phyloP scores from a whole-genome alignment of 2,329 filamentous ascomycete species.

The Penicillium freii region DNA sequence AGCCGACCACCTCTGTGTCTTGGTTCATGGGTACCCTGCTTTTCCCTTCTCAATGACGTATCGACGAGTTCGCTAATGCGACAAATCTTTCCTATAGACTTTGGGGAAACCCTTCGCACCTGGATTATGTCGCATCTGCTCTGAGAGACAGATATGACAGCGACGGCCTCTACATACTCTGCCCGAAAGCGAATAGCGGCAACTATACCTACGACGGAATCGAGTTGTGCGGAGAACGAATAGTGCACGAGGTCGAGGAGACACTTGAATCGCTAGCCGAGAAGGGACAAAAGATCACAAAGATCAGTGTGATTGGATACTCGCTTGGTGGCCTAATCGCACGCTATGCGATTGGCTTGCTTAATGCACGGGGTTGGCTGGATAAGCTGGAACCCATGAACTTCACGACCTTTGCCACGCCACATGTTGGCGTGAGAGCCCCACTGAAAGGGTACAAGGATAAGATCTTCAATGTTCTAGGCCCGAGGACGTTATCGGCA shows the following conservation, averaged over 20 bases:
- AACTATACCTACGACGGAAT: conserved; percentile 65
- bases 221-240: conserved; percentile 66
- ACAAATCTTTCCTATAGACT: conserved; percentile 41
- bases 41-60: conserved; percentile 10
- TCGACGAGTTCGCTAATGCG: conserved; percentile 7
- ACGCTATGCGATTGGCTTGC: conserved; percentile 79
- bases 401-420: conserved; percentile 89
- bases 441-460: conserved; percentile 66
- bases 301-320: conserved; percentile 85
- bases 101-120: conserved; percentile 61
- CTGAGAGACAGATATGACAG: conserved; percentile 51
- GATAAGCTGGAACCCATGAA: conserved; percentile 82
- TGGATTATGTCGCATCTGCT: conserved; percentile 54
- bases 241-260: conserved; percentile 63
- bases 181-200: conserved; percentile 56
- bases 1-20: conserved; percentile 58
- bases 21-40: conserved; percentile 57
- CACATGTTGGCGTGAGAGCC: conserved; percentile 72
- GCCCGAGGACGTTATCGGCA: conserved; percentile 73
- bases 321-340: conserved; percentile 84
- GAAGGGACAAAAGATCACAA: conserved; percentile 69
- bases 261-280: conserved; percentile 54
- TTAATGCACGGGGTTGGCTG: conserved; percentile 77
- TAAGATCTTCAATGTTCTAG: conserved; percentile 77
- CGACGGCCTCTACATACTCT: conserved; percentile 55